A percentile compares a stretch with the other conserved stretches of the same genome.
Conservation (phyloP, 2,329 filamentous ascomycete species). For the Sclerotinia nivalis region DNA sequence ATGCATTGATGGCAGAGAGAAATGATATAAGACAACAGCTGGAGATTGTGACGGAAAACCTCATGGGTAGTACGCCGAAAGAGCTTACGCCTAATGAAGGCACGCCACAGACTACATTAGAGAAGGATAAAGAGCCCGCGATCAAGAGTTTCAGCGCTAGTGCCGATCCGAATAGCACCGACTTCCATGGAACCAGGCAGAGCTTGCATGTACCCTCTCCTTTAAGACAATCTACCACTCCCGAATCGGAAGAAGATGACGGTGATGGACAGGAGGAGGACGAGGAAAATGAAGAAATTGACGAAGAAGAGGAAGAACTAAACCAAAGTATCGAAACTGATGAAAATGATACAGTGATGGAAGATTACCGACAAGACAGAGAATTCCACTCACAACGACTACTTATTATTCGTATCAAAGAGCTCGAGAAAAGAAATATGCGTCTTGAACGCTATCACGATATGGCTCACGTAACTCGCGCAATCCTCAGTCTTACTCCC, state of each 20-base stretch:
- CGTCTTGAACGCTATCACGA: constrained; percentile 10
- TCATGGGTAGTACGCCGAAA: background rate
- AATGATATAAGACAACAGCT: constrained; percentile 6
- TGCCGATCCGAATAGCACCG: background rate
- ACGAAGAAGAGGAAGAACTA: background rate
- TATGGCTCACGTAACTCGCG: background rate
- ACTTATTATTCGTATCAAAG: background rate
- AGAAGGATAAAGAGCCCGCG: background rate
- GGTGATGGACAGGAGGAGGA: background rate
- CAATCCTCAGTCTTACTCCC: constrained; percentile 10
- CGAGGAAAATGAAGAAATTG: background rate
- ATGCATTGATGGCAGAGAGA: background rate
- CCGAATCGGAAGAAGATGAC: background rate
- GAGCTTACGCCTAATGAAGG: background rate
- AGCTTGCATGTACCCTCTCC: constrained; percentile 3
- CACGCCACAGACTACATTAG: background rate
- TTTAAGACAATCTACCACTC: constrained; percentile 3
- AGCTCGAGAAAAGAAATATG: background rate
- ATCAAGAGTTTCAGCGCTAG: background rate
- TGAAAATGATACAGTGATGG: background rate
- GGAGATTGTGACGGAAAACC: constrained; percentile 15
- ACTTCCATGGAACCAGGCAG: background rate
- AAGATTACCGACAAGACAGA: background rate
- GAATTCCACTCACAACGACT: background rate
- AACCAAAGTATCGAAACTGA: constrained; percentile 11